A percentile compares a stretch with the other conserved stretches of the same genome.
Conservation (phyloP, 306 rosid species). For the Calophaca sinica region DNA sequence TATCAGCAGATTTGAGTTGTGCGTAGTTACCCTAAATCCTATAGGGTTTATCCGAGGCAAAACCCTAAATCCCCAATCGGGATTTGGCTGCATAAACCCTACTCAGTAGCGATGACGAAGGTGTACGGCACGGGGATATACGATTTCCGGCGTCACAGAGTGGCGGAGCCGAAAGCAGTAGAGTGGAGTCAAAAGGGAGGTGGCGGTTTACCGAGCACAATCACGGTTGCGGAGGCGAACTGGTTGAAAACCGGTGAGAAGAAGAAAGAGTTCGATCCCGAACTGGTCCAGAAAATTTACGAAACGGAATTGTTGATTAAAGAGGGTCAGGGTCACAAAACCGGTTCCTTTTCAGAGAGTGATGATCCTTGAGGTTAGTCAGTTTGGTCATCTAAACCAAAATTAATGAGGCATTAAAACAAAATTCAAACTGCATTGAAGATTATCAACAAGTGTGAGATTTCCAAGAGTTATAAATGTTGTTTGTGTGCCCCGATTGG, state of each 20-base stretch:
- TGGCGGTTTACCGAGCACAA: slow-evolving; percentile 62
- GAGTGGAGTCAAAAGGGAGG: slow-evolving; percentile 60
- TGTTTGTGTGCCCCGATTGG: background rate
- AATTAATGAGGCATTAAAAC: slow-evolving; percentile 13
- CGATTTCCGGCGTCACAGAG: slow-evolving; percentile 94
- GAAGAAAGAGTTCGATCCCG: slow-evolving; percentile 64
- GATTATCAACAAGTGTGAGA: background rate
- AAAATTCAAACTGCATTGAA: slow-evolving; percentile 38
- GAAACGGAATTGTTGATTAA: slow-evolving; percentile 70
- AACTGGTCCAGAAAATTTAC: slow-evolving; percentile 75
- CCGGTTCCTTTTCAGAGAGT: slow-evolving; percentile 93
- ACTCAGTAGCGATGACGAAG: slow-evolving; percentile 64
- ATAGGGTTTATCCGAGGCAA: slow-evolving; percentile 23
- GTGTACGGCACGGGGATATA: slow-evolving; percentile 86
- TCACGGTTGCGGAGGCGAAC: slow-evolving; percentile 77
- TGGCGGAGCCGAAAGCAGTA: slow-evolving; percentile 58
- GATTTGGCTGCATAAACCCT: slow-evolving; percentile 1
- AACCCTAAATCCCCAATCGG: slow-evolving; percentile 14
- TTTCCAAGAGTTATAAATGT: slow-evolving; percentile 42
- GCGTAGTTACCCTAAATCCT: background rate
- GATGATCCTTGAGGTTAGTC: slow-evolving; percentile 94
- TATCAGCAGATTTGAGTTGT: background rate
- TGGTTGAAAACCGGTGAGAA: slow-evolving; percentile 70
- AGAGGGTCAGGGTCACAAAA: slow-evolving; percentile 76
- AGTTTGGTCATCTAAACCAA: slow-evolving; percentile 46